These are phyloP conservation scores for Fallopia convolvulus DNA, from an alignment of 148 eudicot species.

Conservation along the genomic window DNA sequence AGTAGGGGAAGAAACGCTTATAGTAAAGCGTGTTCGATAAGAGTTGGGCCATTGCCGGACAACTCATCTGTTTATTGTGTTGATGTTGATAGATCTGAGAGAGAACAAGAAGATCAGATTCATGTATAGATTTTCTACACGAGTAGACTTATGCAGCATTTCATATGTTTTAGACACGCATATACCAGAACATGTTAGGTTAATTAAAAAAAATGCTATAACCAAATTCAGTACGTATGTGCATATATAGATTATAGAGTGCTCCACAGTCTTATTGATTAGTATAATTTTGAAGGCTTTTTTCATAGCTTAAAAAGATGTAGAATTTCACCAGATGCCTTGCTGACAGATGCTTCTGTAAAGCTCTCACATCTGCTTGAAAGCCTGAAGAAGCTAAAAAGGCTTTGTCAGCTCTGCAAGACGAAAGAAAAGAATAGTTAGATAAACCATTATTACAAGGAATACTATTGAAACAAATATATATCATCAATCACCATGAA, in stretches of 20 bases:
- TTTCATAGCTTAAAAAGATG: neutral
- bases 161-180: neutral
- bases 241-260: neutral
- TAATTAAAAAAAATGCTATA: neutral
- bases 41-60: slow-evolving; percentile 96
- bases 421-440: neutral
- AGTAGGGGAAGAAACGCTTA: slow-evolving; percentile 95
- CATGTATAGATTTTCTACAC: neutral
- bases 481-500: neutral
- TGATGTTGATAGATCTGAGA: slow-evolving; percentile 78
- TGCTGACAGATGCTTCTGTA: slow-evolving; percentile 78
- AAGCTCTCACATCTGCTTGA: slow-evolving; percentile 96
- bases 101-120: neutral
- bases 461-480: neutral
- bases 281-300: neutral
- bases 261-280: neutral
- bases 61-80: slow-evolving; percentile 97
- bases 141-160: neutral
- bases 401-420: slow-evolving; percentile 73
- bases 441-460: neutral
- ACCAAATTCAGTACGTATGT: neutral
- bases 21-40: slow-evolving; percentile 95
- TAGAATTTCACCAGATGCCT: slow-evolving; percentile 59
- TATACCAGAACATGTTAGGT: neutral
- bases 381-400: slow-evolving; percentile 88